Base-by-base conservation (phyloP, 2,329 filamentous ascomycete species). In the Ophiognomonia clavigignenti-juglandacearum region DNA sequence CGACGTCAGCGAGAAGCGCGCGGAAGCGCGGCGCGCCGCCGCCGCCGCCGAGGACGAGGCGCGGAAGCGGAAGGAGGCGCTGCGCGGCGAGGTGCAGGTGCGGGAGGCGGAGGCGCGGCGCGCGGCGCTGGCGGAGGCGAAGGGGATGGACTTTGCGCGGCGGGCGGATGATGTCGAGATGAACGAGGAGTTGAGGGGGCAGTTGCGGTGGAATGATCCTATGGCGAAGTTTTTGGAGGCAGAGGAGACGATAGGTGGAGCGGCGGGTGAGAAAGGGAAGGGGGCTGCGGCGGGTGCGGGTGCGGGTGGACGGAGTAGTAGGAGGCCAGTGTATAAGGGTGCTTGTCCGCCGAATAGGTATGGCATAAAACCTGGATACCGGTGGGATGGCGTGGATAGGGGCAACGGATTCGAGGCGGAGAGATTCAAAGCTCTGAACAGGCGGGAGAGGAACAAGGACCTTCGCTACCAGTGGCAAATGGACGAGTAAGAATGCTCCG, bases 311-410 rank as follows among this genome's bases (percentile, higher is more conserved):
- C n/a, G n/a, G n/a, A n/a, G n/a, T n/a, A 58, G 59, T 35, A 64
- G 67, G 13, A 81, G 77, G 54, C 88, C 85, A 4, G 63, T 86
- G 4, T 98, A 97, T 63, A 71, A 82, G 51, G 93, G 92, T 0
- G 77, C 84, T 0, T 87, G 86, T 47, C 78, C 87, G 59, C 93
- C 93, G 37, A 98, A 98, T 73, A 78, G 93, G 18, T 97, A 97
- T 69, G 88, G 88, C 1, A 97, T 98, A 52, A 77, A 85, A 51
- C 93, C 93, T 0, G 95, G 93, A 0, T 89, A 95, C 70, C 75
- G 88, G 54, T 98, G 93, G 93, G 93, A 98, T 72, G 93, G 95
- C 6, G 93, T 98, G 16, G 93, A 98, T 72, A 77, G 93, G 55
- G 77, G 88, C 18, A 98, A 89, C 68, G 92, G 92, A 0, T 97